A percentile compares a stretch with the other conserved stretches of the same genome.
Conservation (phyloP, 192 early-diverging fungal genomes). For the Podochytrium sp. region DNA sequence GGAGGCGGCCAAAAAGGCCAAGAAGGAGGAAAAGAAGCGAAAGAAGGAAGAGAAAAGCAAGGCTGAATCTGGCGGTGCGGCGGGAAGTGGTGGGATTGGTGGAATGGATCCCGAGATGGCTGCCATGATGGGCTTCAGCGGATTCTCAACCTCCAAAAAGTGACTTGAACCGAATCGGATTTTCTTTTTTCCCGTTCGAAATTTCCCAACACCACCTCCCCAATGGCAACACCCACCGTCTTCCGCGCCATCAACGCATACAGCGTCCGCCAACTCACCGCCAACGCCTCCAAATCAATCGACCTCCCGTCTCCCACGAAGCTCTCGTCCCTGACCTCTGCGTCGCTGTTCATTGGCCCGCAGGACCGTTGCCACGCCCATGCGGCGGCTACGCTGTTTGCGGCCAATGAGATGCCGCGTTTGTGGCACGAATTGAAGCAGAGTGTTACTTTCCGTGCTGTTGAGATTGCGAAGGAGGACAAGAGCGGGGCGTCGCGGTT, state of each 20-base stretch:
- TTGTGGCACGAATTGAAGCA: no score
- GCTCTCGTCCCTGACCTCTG: background rate
- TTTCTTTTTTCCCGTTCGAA: background rate
- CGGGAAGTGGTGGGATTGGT: slow-evolving; percentile 21
- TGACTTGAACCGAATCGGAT: background rate
- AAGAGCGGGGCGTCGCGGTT: background rate
- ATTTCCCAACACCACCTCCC: background rate
- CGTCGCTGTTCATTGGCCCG: background rate
- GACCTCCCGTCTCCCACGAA: background rate
- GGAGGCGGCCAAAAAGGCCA: slow-evolving; percentile 67
- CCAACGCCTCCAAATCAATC: background rate
- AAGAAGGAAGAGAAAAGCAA: slow-evolving; percentile 57
- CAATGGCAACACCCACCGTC: background rate
- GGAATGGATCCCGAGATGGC: slow-evolving; percentile 69
- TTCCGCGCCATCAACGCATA: background rate
- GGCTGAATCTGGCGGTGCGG: slow-evolving; percentile 43
- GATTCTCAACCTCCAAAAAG: slow-evolving; percentile 27
- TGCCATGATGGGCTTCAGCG: slow-evolving; percentile 75
- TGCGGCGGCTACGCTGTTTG: background rate
- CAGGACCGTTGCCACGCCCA: background rate
- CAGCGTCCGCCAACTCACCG: background rate
- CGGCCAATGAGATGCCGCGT: background rate
- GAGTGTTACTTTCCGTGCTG: background rate
- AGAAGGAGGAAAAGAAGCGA: slow-evolving; percentile 51
- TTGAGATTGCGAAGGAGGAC: background rate